Evolutionary conservation across 352 stramenopile species (phyloP).

Genomic region (Phytophthora foliorum): DNA sequence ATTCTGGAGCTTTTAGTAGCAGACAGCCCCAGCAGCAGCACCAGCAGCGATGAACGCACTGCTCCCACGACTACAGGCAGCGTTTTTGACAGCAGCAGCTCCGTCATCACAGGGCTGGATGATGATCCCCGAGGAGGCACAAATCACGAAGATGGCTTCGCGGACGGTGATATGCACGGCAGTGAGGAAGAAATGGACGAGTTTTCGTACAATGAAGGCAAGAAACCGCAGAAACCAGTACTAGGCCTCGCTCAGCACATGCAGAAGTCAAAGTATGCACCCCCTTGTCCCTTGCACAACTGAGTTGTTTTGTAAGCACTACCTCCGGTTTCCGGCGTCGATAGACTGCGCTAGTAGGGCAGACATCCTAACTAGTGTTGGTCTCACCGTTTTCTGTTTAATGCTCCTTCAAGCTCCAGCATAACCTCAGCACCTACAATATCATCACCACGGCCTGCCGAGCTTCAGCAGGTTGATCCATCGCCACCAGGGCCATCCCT

Average conservation of each 20-base stretch:
- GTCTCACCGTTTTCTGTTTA: constrained; percentile 1
- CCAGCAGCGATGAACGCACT: background rate
- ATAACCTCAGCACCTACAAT: no score
- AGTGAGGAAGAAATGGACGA: constrained; percentile 5
- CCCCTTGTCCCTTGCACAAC: constrained; percentile 4
- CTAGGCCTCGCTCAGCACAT: constrained; percentile 14
- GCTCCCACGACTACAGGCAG: constrained; percentile 5
- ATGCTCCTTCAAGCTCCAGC: no score
- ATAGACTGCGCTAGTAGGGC: background rate
- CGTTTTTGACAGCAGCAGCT: background rate
- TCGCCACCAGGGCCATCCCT: no score
- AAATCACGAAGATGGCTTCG: no score
- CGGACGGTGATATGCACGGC: background rate
- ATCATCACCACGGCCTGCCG: no score
- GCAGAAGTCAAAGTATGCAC: constrained; percentile 29
- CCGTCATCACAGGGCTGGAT: no score
- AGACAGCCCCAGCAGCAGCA: constrained; percentile 8
- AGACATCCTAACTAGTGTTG: constrained; percentile 19
- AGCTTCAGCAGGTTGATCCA: no score
- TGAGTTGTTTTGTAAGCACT: constrained; percentile 16
- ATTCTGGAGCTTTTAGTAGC: constrained; percentile 35
- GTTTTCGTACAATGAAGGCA: background rate
- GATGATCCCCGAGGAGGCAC: no score
- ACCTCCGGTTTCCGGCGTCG: background rate
- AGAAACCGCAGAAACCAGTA: constrained; percentile 16